Conservation (phyloP, 1,139 yeast genomes). For the Suhomyces atakaporum region DNA sequence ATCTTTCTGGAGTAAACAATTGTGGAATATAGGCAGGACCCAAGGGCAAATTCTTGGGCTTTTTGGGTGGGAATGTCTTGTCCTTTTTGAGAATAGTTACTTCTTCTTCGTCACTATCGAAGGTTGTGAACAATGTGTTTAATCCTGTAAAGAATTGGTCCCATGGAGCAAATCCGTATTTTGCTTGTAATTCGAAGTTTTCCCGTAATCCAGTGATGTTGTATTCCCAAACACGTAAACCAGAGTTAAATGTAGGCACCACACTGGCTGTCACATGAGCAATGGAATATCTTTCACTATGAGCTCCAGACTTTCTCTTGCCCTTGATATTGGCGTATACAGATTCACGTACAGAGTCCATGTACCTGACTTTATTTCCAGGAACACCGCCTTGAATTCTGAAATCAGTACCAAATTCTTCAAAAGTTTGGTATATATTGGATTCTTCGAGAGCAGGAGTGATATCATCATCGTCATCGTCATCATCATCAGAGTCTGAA, state of each 20-base stretch:
- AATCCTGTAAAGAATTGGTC: constrained; percentile 52
- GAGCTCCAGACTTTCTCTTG: constrained; percentile 42
- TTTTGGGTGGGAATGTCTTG: constrained; percentile 65
- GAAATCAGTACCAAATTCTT: constrained; percentile 15
- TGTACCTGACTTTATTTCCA: constrained; percentile 58
- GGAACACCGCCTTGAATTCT: constrained; percentile 62
- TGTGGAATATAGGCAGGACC: constrained; percentile 82
- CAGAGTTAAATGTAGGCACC: constrained; percentile 86
- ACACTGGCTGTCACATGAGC: constrained; percentile 74
- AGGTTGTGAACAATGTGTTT: constrained; percentile 29
- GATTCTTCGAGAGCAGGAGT: constrained; percentile 11
- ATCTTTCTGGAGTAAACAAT: constrained; percentile 68
- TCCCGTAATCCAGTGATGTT: constrained; percentile 52
- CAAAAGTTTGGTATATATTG: constrained; percentile 9
- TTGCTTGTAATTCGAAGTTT: constrained; percentile 15
- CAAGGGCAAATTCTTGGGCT: constrained; percentile 52
- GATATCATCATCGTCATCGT: constrained; percentile 15
- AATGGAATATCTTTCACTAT: constrained; percentile 63
- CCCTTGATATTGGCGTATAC: constrained; percentile 53
- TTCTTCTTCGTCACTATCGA: constrained; percentile 19
- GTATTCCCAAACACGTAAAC: constrained; percentile 83
- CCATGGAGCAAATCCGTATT: constrained; percentile 48
- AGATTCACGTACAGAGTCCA: constrained; percentile 55
- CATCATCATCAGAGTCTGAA: constrained; percentile 5
- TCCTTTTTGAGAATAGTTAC: constrained; percentile 38